Base-by-base conservation (phyloP, 208 protist genomes). In the Leishmania lainsoni region DNA sequence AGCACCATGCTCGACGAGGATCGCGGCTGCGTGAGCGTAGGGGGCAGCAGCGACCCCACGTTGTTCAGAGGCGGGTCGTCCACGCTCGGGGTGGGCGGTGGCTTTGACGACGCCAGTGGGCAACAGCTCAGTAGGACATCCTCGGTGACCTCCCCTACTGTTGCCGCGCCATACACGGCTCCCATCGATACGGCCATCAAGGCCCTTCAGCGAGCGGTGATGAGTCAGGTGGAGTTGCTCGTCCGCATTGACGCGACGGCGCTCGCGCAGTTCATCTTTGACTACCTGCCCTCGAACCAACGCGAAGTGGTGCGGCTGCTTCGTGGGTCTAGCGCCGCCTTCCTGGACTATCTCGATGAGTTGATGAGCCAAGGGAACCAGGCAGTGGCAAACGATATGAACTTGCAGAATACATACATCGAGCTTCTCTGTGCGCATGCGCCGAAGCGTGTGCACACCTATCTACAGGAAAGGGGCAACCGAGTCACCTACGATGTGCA, bases 381-480 rank as follows among this genome's bases (percentile, higher is more conserved):
- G 35, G 54, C 59, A 0, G 87, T 92, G 12, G 71, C 82, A 65
- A 86, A 65, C 45, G 91, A 97, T 81, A 80, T 90, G 66, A 86
- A 85, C 51, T 74, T 97, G 73, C 94, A 97, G 80, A 94, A 95
- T 80, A 91, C 84, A 5, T 97, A 96, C 85, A 95, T 97, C 87
- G 92, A 94, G 83, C 87, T 97, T 0, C 83, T 95, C 4, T 95
- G 90, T 73, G 81, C 84, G 22, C 81, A 95, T 69, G 81, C 89
- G 3, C 91, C 94, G 52, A 59, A 51, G n/a, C 76, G 85, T 1
- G 94, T 97, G 26, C 93, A 92, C 83, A 35, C 75, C 17, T 92
- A 97, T 69, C 72, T 97, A 32, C 81, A 86, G 72, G 49, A 82
- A 22, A 66, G 86, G 17, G 91, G 87, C 48, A 80, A 65, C 61